Percentiles rank a stretch among this genome's conserved stretches.
Evolutionary conservation across 2,329 filamentous ascomycete species (phyloP).

Genomic region (Microdochium paspali): DNA sequence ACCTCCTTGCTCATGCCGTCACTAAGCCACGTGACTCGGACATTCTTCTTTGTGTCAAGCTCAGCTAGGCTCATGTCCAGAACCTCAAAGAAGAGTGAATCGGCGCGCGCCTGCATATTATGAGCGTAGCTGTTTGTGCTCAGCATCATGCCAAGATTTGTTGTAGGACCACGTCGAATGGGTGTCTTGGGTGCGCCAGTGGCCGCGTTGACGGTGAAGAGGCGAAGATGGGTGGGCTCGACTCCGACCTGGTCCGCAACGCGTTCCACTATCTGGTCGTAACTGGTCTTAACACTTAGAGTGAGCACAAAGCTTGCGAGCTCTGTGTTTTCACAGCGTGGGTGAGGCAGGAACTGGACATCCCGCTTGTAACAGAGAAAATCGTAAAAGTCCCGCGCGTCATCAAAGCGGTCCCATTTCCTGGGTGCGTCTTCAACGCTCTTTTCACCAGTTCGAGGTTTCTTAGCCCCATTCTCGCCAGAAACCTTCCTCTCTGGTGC

Average conservation of each 20-base stretch:
- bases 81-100: slow-evolving; percentile 85
- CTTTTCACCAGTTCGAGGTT: slow-evolving; percentile 27
- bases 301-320: slow-evolving; percentile 65
- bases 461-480: slow-evolving; percentile 26
- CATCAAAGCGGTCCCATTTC: slow-evolving; percentile 47
- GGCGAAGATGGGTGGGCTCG: slow-evolving; percentile 79
- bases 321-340: slow-evolving; percentile 44
- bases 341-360: slow-evolving; percentile 68
- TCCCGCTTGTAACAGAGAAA: slow-evolving; percentile 78
- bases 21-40: slow-evolving; percentile 76
- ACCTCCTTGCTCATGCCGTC: slow-evolving; percentile 91
- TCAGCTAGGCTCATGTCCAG: slow-evolving; percentile 91
- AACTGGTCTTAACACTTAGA: slow-evolving; percentile 80
- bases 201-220: slow-evolving; percentile 74
- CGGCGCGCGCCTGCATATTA: slow-evolving; percentile 59
- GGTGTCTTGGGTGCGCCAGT: slow-evolving; percentile 69
- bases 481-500: slow-evolving; percentile 38
- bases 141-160: slow-evolving; percentile 72
- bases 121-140: slow-evolving; percentile 64
- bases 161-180: slow-evolving; percentile 62
- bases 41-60: slow-evolving; percentile 80
- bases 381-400: slow-evolving; percentile 85
- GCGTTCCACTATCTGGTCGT: slow-evolving; percentile 77
- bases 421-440: slow-evolving; percentile 25
- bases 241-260: slow-evolving; percentile 70